Evolutionary conservation across 768 basidiomycete species (phyloP).

Genomic region (Mycena olivaceomarginata): DNA sequence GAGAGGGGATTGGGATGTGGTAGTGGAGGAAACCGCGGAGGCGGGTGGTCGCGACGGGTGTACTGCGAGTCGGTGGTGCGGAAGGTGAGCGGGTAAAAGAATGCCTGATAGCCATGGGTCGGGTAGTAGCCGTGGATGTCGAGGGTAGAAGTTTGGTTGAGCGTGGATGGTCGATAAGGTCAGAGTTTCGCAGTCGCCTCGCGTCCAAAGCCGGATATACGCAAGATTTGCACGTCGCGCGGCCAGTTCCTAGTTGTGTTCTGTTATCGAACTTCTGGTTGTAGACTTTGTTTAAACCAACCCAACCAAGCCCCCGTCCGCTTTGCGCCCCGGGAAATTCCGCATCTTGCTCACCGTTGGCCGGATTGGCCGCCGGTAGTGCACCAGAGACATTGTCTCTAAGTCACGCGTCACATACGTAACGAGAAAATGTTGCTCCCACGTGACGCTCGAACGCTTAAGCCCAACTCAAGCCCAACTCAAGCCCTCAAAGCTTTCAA

Average conservation of each 20-base stretch:
- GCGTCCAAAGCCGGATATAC: constrained; percentile 18
- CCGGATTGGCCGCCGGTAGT: constrained; percentile 7
- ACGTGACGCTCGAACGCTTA: no score
- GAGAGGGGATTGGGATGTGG: constrained; percentile 10
- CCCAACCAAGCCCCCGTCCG: constrained; percentile 16
- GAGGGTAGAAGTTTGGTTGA: neutral
- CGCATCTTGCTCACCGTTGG: constrained; percentile 16
- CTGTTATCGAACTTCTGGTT: neutral
- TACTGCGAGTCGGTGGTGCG: constrained; percentile 20
- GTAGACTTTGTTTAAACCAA: neutral
- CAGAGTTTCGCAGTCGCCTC: constrained; percentile 15
- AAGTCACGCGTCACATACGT: no score
- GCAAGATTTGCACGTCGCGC: neutral
- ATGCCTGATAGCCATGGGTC: neutral
- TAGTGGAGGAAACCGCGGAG: constrained; percentile 27
- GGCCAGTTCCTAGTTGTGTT: constrained; percentile 7
- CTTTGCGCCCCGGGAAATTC: constrained; percentile 13
- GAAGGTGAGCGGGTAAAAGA: constrained; percentile 6
- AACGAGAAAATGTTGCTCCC: no score
- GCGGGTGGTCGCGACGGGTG: constrained; percentile 19
- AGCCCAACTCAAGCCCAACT: no score
- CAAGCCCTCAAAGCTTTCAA: no score
- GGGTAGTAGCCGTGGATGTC: constrained; percentile 26
- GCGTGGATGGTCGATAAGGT: constrained; percentile 21
- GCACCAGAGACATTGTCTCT: neutral